These are phyloP conservation scores for Coffea humblotiana DNA, from an alignment of 305 asterid species.

Conservation along the genomic window DNA sequence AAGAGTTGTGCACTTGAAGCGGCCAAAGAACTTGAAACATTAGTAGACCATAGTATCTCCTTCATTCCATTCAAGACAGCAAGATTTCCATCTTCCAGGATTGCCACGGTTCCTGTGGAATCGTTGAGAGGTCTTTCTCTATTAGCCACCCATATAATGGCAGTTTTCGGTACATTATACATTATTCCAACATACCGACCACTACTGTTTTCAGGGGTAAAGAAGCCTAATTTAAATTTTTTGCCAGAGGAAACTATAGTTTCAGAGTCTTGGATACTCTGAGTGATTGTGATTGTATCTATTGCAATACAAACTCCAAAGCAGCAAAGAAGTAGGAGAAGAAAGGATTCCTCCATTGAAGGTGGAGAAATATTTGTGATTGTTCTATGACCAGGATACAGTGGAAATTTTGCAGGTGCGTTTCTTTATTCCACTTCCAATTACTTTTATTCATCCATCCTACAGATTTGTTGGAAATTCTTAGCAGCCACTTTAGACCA, in stretches of 20 bases:
- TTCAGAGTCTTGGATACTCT: conserved; percentile 33
- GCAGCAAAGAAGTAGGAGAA: not conserved
- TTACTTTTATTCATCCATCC: too few relatives aligned
- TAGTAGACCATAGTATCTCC: conserved; percentile 43
- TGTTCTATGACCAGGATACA: too few relatives aligned
- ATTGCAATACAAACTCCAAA: conserved; percentile 22
- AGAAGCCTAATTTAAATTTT: conserved; percentile 42
- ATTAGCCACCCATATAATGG: conserved; percentile 53
- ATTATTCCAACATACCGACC: conserved; percentile 44
- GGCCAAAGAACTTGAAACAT: conserved; percentile 17
- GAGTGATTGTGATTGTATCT: conserved; percentile 28
- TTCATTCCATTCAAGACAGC: conserved; percentile 7
- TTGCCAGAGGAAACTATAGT: conserved; percentile 31
- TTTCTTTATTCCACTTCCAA: too few relatives aligned
- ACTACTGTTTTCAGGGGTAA: conserved; percentile 36
- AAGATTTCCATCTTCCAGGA: conserved; percentile 44
- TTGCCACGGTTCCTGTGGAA: conserved; percentile 30
- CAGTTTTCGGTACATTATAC: conserved; percentile 32
- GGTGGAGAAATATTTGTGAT: too few relatives aligned
- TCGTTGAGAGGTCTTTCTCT: conserved; percentile 43
- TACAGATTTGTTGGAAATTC: too few relatives aligned
- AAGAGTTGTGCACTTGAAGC: conserved; percentile 34
- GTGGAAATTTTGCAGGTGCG: too few relatives aligned
- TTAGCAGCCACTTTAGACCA: too few relatives aligned
- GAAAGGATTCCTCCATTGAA: not conserved